Conservation (phyloP, 768 basidiomycete genomes). For the Xerocomellus amylosporus region DNA sequence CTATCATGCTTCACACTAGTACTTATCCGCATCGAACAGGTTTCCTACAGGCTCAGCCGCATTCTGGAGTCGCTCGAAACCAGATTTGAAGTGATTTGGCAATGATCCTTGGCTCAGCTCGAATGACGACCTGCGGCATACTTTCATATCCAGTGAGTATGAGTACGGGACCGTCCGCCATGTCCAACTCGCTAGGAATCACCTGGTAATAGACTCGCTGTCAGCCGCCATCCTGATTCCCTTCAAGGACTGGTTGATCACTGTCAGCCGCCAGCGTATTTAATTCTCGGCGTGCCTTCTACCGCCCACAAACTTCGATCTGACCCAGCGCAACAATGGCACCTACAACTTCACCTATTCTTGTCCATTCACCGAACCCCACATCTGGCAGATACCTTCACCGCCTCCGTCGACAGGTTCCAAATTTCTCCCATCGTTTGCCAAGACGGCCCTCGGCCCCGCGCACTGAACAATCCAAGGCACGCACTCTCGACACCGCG, state of each 20-base stretch:
- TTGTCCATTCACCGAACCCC: slow-evolving; percentile 1
- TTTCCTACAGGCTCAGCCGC: background rate
- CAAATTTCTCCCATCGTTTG: slow-evolving; percentile 3
- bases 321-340: slow-evolving; percentile 17
- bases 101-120: background rate
- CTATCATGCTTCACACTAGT: background rate
- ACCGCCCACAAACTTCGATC: background rate
- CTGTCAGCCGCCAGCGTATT: slow-evolving; percentile 27
- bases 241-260: slow-evolving; percentile 1
- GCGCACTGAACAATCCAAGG: background rate
- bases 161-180: background rate
- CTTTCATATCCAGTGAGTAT: background rate
- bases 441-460: background rate
- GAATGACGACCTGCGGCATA: background rate
- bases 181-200: background rate
- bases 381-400: slow-evolving; percentile 7
- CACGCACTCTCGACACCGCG: slow-evolving; percentile 6
- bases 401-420: slow-evolving; percentile 17
- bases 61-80: background rate
- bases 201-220: background rate
- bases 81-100: no score
- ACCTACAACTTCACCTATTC: slow-evolving; percentile 14
- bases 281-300: slow-evolving; percentile 9
- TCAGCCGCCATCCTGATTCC: slow-evolving; percentile 19
- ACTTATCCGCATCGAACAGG: background rate